phyloP scores from a whole-genome alignment of 352 stramenopile species.

The Thraustochytrium sp. region DNA sequence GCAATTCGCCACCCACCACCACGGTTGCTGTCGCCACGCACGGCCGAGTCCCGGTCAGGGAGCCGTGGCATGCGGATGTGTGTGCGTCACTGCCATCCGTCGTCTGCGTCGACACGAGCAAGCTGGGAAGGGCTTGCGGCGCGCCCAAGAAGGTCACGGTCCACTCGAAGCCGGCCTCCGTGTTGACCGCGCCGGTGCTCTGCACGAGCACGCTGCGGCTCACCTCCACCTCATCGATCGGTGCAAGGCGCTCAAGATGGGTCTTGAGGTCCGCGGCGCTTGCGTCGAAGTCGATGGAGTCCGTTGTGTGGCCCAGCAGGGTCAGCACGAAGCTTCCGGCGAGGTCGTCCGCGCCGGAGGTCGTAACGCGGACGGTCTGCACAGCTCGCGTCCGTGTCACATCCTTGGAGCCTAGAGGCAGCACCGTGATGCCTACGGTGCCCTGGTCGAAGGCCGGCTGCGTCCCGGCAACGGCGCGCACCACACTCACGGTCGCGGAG shows the following conservation, averaged over 20 bases:
- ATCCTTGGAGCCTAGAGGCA: not conserved
- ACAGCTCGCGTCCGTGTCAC: not conserved
- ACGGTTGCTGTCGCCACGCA: not conserved
- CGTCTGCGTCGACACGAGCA: not conserved
- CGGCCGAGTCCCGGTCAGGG: not conserved
- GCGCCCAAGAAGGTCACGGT: not conserved
- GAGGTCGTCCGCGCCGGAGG: not conserved
- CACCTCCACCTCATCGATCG: conserved; percentile 15
- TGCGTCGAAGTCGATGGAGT: not conserved
- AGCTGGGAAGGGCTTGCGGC: not conserved
- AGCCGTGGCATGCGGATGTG: not conserved
- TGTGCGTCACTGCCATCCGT: conserved; percentile 10
- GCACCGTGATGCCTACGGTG: conserved; percentile 12
- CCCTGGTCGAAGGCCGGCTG: conserved; percentile 5
- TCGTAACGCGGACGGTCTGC: not conserved
- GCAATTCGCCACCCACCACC: not conserved
- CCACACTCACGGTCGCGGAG: not conserved
- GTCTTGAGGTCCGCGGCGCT: not conserved
- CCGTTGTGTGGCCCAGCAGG: not conserved
- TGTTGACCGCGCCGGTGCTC: not conserved
- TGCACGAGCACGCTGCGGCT: not conserved
- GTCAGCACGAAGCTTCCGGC: not conserved
- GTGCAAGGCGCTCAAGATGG: not conserved
- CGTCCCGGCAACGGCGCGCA: not conserved
- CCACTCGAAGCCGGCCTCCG: not conserved